Evolutionary conservation across 306 rosid species (phyloP).

Genomic region (Cucurbita ficifolia): DNA sequence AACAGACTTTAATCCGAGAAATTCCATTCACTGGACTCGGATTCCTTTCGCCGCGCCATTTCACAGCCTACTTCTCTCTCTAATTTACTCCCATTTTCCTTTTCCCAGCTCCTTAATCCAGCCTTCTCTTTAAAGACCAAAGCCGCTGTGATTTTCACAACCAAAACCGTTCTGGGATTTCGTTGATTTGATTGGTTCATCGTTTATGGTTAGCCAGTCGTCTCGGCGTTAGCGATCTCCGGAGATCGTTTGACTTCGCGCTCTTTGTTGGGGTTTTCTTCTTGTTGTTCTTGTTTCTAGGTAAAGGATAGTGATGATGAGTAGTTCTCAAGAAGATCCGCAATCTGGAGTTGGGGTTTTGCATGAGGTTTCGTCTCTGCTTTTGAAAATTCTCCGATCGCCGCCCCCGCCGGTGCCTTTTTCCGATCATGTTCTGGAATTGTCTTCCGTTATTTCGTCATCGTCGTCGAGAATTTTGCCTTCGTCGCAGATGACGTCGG

Average conservation of each 20-base stretch:
- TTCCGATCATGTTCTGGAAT: background rate
- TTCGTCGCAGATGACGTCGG: background rate
- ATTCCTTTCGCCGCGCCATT: background rate
- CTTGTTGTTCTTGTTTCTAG: background rate
- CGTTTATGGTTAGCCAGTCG: conserved; percentile 19
- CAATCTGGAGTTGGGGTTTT: conserved; percentile 43
- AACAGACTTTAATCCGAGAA: background rate
- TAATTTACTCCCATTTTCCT: background rate
- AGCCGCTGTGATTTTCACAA: background rate
- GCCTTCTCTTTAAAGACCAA: background rate
- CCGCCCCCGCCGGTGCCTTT: conserved; percentile 33
- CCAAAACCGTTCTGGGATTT: background rate
- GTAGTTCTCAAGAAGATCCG: conserved; percentile 30
- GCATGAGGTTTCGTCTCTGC: conserved; percentile 50
- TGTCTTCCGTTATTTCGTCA: background rate
- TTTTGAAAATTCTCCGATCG: conserved; percentile 57
- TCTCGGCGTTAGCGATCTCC: conserved; percentile 20
- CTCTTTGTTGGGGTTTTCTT: background rate
- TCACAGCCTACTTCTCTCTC: background rate
- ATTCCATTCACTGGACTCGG: background rate
- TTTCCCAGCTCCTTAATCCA: background rate
- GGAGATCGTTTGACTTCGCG: background rate
- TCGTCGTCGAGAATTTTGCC: background rate
- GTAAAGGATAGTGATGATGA: conserved; percentile 34
- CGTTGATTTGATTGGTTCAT: background rate